Conservation (phyloP, 129 eudicot species). For the Arctium lappa region DNA sequence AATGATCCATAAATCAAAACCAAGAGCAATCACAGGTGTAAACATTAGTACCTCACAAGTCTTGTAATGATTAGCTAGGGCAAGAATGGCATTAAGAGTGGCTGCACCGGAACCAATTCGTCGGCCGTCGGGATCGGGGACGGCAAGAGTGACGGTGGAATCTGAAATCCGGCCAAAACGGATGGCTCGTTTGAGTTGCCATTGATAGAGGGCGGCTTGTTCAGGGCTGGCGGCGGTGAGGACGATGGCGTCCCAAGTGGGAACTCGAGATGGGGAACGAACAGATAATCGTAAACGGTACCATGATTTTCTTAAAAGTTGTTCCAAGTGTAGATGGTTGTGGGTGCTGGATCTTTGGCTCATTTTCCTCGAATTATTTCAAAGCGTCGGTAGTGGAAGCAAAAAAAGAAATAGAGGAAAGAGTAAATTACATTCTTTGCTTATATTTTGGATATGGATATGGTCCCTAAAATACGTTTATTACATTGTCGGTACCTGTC, state of each 20-base stretch:
- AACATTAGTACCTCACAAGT: slow-evolving; percentile 22
- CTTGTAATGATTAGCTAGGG: slow-evolving; percentile 50
- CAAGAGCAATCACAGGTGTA: not conserved
- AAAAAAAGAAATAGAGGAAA: not conserved
- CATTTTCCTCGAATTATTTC: slow-evolving; percentile 13
- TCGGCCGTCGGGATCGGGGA: slow-evolving; percentile 79
- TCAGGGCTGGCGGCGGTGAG: slow-evolving; percentile 96
- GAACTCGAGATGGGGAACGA: slow-evolving; percentile 73
- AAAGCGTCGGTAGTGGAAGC: slow-evolving; percentile 6
- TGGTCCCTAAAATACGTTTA: no score
- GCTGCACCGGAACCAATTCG: slow-evolving; percentile 99
- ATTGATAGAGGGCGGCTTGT: slow-evolving; percentile 78
- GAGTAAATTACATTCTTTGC: not conserved
- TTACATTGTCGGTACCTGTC: no score
- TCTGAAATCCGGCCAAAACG: slow-evolving; percentile 76
- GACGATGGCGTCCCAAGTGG: slow-evolving; percentile 92
- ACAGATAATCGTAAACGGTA: slow-evolving; percentile 71
- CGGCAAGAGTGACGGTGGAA: slow-evolving; percentile 79
- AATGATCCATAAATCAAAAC: no score
- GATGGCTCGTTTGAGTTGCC: slow-evolving; percentile 84
- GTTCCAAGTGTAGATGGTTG: slow-evolving; percentile 33
- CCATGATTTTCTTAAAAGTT: slow-evolving; percentile 72
- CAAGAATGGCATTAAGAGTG: slow-evolving; percentile 68
- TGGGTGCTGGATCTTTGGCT: slow-evolving; percentile 9
- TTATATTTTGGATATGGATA: no score